phyloP scores from a whole-genome alignment of 2,329 filamentous ascomycete species.

The Fonsecaea pedrosoi region DNA sequence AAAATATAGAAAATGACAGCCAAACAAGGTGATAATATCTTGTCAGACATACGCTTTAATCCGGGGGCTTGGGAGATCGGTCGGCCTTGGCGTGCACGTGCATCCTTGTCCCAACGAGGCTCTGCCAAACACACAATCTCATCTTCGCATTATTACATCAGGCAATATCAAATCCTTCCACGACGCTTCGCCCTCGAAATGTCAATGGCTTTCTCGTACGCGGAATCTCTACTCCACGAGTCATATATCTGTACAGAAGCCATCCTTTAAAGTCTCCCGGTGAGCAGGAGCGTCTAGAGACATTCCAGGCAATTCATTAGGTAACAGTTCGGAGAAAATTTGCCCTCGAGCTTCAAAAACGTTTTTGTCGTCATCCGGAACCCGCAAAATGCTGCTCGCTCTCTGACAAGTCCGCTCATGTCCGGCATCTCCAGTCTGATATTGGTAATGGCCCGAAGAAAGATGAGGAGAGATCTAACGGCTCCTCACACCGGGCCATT shows the following conservation, averaged over 20 bases:
- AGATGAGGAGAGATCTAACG: not conserved
- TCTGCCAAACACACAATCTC: not conserved
- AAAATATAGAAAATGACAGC: not conserved
- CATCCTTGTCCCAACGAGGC: not conserved
- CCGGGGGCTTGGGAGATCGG: not conserved
- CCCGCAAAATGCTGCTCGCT: not conserved
- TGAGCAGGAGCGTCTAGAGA: not conserved
- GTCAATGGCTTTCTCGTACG: not conserved
- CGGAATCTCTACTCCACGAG: not conserved
- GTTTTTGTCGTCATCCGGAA: constrained; percentile 16
- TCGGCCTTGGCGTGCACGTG: not conserved
- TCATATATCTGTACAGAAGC: not conserved
- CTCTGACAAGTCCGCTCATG: constrained; percentile 10
- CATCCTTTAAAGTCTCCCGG: not conserved
- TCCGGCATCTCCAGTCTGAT: constrained; percentile 20
- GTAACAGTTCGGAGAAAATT: constrained; percentile 24
- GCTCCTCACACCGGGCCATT: not conserved
- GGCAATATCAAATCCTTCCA: not conserved
- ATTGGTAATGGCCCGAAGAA: constrained; percentile 19
- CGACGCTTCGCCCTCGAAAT: not conserved
- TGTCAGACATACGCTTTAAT: not conserved
- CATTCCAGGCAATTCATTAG: constrained; percentile 16
- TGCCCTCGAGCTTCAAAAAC: not conserved
- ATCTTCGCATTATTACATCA: not conserved
- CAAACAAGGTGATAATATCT: not conserved